phyloP scores from a whole-genome alignment of 163 green algal genomes.

The Scenedesmus sp. region DNA sequence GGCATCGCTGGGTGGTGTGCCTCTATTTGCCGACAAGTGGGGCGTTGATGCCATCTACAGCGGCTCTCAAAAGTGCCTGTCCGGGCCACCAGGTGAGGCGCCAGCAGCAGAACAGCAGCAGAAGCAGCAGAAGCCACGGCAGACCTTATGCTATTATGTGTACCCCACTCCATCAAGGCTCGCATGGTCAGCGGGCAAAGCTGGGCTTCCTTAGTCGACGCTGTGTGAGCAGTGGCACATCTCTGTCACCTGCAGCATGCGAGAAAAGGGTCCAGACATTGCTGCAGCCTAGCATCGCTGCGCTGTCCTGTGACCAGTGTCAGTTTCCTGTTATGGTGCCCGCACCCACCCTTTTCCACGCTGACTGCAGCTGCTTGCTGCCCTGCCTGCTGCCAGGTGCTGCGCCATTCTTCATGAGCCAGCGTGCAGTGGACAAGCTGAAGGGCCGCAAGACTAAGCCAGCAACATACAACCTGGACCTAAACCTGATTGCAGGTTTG shows the following conservation, averaged over 20 bases:
- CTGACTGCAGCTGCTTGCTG: not conserved
- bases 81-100: conserved; percentile 68
- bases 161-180: too few species aligned
- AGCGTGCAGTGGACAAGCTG: conserved; percentile 84
- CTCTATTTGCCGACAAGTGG: conserved; percentile 81
- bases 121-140: not conserved
- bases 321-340: not conserved
- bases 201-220: too few species aligned
- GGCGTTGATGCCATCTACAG: conserved; percentile 90
- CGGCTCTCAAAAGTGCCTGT: conserved; percentile 89
- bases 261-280: not conserved
- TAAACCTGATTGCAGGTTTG: conserved; percentile 81
- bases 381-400: conserved; percentile 54
- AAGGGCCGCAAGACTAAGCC: conserved; percentile 80
- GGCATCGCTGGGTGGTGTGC: conserved; percentile 88
- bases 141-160: too few species aligned
- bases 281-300: not conserved
- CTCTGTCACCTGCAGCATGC: not conserved
- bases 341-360: too few species aligned
- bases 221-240: too few species aligned
- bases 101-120: not conserved
- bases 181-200: too few species aligned
- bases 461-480: conserved; percentile 89
- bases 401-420: conserved; percentile 81
- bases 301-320: not conserved